Evolutionary conservation across 345 rosid genomes (phyloP).

Genomic region (Limnanthes douglasii): DNA sequence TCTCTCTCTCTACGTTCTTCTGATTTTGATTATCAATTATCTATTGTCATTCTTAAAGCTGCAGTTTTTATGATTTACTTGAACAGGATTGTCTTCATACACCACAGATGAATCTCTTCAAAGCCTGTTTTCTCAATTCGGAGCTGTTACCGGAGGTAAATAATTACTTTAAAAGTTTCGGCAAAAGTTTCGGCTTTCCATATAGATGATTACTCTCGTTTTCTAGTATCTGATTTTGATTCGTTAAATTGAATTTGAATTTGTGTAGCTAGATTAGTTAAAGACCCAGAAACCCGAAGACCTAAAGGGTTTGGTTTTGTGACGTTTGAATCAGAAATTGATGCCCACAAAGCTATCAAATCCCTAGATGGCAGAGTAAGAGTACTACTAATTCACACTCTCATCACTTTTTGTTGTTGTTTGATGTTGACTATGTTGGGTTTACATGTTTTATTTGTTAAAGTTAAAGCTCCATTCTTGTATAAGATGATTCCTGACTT

Average conservation of each 20-base stretch:
- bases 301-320: slow-evolving; percentile 66
- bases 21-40: background rate
- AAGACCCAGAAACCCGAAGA: slow-evolving; percentile 30
- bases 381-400: background rate
- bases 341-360: slow-evolving; percentile 48
- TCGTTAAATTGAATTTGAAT: background rate
- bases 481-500: too few relatives aligned
- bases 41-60: background rate
- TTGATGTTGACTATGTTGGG: background rate
- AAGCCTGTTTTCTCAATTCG: slow-evolving; percentile 40
- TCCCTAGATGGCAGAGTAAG: slow-evolving; percentile 53
- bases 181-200: too few relatives aligned
- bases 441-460: too few relatives aligned
- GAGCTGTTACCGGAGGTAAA: slow-evolving; percentile 40
- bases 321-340: slow-evolving; percentile 28
- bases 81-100: slow-evolving; percentile 45
- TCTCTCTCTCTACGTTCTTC: background rate
- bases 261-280: slow-evolving; percentile 30
- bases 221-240: background rate
- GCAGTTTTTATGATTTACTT: background rate
- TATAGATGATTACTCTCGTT: background rate
- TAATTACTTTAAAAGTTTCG: background rate
- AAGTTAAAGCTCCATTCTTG: too few relatives aligned
- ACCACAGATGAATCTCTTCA: slow-evolving; percentile 26
- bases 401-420: background rate